phyloP scores from a whole-genome alignment of 768 basidiomycete genomes.

The Cystobasidium onofrii region DNA sequence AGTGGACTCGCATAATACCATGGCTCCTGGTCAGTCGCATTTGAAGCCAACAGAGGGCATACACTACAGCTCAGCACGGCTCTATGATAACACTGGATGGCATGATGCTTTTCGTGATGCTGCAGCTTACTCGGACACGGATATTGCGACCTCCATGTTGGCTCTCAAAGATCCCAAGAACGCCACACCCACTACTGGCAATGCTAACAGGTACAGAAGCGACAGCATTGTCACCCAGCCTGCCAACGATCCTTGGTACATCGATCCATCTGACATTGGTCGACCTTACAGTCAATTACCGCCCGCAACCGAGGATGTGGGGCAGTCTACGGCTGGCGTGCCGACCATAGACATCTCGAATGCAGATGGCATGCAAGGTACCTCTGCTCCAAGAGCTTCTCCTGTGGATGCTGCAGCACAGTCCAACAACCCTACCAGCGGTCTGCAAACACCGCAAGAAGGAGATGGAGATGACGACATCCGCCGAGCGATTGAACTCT shows the following conservation, averaged over 20 bases:
- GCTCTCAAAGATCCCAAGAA: not conserved
- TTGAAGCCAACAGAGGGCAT: not conserved
- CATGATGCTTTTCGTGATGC: not conserved
- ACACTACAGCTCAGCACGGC: not conserved
- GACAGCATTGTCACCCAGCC: not conserved
- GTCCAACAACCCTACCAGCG: not conserved
- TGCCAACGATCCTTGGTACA: not conserved
- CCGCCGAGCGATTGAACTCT: not conserved
- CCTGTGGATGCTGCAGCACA: not conserved
- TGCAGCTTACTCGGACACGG: not conserved
- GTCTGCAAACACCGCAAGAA: not conserved
- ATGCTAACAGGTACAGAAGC: not conserved
- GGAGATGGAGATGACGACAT: not conserved
- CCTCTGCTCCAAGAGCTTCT: not conserved
- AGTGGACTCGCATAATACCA: not conserved
- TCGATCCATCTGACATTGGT: not conserved
- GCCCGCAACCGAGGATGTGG: not conserved
- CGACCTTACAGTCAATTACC: constrained; percentile 8
- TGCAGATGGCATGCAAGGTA: not conserved
- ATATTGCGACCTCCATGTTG: not conserved
- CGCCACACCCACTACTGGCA: not conserved
- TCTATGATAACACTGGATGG: not conserved
- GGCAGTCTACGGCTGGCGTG: not conserved
- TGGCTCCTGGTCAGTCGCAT: not conserved
- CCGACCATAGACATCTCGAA: not conserved